A percentile compares a stretch with the other conserved stretches of the same genome.
These are phyloP conservation scores for Naganishia sp. DNA, from an alignment of 1,284 basidiomycete species.

Conservation along the genomic window DNA sequence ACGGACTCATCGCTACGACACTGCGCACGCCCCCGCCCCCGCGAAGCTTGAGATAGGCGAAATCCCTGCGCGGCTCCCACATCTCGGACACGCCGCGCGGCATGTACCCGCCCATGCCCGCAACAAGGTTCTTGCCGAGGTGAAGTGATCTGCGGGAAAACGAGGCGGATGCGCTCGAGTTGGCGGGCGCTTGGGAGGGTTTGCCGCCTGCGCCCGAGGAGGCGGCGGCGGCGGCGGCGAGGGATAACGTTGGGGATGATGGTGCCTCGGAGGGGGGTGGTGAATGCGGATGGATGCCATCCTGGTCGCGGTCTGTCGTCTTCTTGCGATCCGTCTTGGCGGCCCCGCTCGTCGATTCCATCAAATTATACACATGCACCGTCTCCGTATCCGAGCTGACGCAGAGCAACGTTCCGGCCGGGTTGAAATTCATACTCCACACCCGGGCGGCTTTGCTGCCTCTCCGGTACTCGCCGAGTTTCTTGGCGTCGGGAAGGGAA, in stretches of 20 bases:
- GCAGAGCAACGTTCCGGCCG: slow-evolving; percentile 76
- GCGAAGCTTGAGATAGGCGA: slow-evolving; percentile 89
- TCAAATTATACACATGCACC: slow-evolving; percentile 92
- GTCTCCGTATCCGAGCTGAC: slow-evolving; percentile 93
- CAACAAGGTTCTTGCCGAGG: slow-evolving; percentile 75
- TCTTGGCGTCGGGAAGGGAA: slow-evolving; percentile 84
- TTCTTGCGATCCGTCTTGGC: slow-evolving; percentile 3
- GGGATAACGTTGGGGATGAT: slow-evolving; percentile 32
- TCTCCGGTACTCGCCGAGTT: slow-evolving; percentile 89
- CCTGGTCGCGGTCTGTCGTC: neutral
- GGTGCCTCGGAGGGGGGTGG: slow-evolving; percentile 32
- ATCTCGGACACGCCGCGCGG: slow-evolving; percentile 90
- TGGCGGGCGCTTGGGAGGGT: slow-evolving; percentile 32
- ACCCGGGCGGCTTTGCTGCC: slow-evolving; percentile 85
- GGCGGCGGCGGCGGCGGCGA: neutral
- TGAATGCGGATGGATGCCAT: slow-evolving; percentile 27
- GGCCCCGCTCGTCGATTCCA: slow-evolving; percentile 41
- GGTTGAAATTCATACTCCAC: slow-evolving; percentile 80
- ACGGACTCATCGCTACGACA: slow-evolving; percentile 84
- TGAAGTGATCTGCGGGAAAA: slow-evolving; percentile 66
- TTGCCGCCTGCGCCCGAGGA: neutral
- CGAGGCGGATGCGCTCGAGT: slow-evolving; percentile 41
- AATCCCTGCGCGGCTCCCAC: slow-evolving; percentile 96
- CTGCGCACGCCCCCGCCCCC: slow-evolving; percentile 64
- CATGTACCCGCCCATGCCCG: slow-evolving; percentile 83